Percentiles rank a stretch among this genome's conserved stretches.
phyloP scores from a whole-genome alignment of 345 rosid genomes.

The Populus deltoides region DNA sequence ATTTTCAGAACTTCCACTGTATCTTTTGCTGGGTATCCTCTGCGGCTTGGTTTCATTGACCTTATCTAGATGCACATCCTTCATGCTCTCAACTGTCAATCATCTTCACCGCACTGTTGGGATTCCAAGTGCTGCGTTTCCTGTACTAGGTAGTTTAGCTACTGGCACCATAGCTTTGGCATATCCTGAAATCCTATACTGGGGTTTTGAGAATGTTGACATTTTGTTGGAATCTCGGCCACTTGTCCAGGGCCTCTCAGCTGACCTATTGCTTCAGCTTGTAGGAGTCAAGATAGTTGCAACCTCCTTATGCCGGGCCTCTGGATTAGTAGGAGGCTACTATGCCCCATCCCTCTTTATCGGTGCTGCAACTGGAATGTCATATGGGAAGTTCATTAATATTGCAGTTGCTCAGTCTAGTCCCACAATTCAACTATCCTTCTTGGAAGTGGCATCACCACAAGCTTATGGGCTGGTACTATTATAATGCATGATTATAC shows the following conservation, averaged over 20 bases:
- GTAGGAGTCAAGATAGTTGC: constrained; percentile 78
- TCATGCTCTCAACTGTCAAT: constrained; percentile 48
- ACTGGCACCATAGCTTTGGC: constrained; percentile 69
- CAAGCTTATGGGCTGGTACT: constrained; percentile 97
- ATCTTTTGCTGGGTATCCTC: constrained; percentile 73
- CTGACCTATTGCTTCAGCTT: constrained; percentile 73
- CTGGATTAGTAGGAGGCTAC: constrained; percentile 89
- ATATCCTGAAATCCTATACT: constrained; percentile 86
- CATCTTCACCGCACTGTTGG: constrained; percentile 57
- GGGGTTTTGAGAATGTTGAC: constrained; percentile 96
- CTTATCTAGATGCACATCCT: constrained; percentile 74
- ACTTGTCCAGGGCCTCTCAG: constrained; percentile 68
- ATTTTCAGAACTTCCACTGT: constrained; percentile 82
- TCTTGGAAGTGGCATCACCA: constrained; percentile 88
- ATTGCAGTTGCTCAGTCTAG: constrained; percentile 53
- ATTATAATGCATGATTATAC: constrained; percentile 16
- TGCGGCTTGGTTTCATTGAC: constrained; percentile 75
- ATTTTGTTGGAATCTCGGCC: constrained; percentile 83
- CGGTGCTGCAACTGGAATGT: constrained; percentile 96
- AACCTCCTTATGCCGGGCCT: constrained; percentile 87
- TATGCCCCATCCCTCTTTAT: constrained; percentile 96
- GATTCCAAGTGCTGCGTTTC: constrained; percentile 70
- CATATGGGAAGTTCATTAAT: constrained; percentile 80
- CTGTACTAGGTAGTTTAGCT: constrained; percentile 65
- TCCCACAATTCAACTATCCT: constrained; percentile 50